phyloP scores from a whole-genome alignment of 2,329 filamentous ascomycete genomes.

The Cercospora zeina region DNA sequence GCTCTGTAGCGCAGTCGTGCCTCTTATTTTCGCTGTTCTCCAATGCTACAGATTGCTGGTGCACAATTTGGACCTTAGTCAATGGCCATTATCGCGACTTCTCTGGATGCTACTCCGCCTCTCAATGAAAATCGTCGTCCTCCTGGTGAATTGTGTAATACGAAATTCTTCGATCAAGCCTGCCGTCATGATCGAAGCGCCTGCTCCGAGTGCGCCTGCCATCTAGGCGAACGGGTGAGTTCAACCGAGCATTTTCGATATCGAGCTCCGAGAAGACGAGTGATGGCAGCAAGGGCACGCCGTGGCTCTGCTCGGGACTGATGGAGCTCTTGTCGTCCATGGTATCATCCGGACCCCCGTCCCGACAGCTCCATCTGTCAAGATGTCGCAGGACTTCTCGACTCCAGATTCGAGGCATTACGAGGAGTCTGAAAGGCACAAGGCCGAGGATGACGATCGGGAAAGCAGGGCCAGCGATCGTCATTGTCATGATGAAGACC shows the following conservation, averaged over 20 bases:
- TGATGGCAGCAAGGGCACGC: not conserved
- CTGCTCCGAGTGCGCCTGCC: not conserved
- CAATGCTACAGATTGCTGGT: too few relatives aligned
- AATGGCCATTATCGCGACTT: too few relatives aligned
- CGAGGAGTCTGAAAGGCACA: constrained; percentile 61
- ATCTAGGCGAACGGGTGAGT: not conserved
- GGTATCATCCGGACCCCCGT: constrained; percentile 39
- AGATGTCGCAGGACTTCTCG: constrained; percentile 58
- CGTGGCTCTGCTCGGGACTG: not conserved
- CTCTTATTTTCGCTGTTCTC: too few relatives aligned
- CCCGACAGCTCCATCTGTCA: constrained; percentile 48
- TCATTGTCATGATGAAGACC: constrained; percentile 64
- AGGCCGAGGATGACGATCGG: constrained; percentile 64
- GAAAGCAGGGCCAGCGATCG: constrained; percentile 62
- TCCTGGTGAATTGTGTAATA: constrained; percentile 1
- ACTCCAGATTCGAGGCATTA: constrained; percentile 63
- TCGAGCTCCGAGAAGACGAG: constrained; percentile 10
- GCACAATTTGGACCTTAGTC: too few relatives aligned
- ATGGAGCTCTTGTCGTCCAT: not conserved
- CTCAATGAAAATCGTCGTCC: not conserved
- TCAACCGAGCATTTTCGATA: not conserved
- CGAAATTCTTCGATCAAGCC: constrained; percentile 1
- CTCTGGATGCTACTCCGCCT: not conserved
- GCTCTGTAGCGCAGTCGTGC: too few relatives aligned
- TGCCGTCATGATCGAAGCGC: constrained; percentile 1